Evolutionary conservation across 371 early-diverging fungal species (phyloP), one percentile per base, ranked within the genome.

Genomic region (Zopfochytrium polystomum): DNA sequence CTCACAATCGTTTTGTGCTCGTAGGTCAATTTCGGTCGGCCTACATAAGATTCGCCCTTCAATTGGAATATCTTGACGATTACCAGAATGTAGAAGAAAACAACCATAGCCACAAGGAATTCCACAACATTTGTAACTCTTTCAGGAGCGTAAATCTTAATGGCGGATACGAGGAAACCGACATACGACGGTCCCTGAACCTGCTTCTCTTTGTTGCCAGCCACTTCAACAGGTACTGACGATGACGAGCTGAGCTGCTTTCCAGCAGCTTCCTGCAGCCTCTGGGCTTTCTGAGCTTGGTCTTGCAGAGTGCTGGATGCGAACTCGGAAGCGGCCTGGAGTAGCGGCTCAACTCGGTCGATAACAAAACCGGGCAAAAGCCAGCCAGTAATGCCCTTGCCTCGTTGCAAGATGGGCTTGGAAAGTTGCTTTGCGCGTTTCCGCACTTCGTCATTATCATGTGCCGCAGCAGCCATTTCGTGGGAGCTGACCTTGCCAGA

Each of bases 131-230:
- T 53, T 4, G 55, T 60, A 26, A 80, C 62, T 44, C 63, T 56
- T 20, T 52, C 56, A 27, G 80, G 80, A 3, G 76, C 70, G 38
- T 72, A 70, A 20, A 70, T 20, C 63, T 74, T 75, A 35, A 68
- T 65, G 23, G 63, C 53, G 11, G 66, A 38, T 13, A 74, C 66
- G 5, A 70, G 7, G 29, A 74, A 68, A 35, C 69, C 67, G 11
- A 58, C 27, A 35, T 53, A 46, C n/a, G 63, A 55, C n/a, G 32
- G 46, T 34, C 35, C 49, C 26, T 42, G 42, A n/a, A n/a, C n/a
- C n/a, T n/a, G n/a, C n/a, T n/a, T n/a, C n/a, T n/a, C n/a, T n/a
- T n/a, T n/a, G n/a, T n/a, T n/a, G 11, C n/a, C 13, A 54, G 13
- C 54, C 5, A 18, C 58, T 27, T 49, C 58, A 23, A 26, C 58